Conservation (phyloP, 2,329 filamentous ascomycete genomes). For the Capronia coronata region DNA sequence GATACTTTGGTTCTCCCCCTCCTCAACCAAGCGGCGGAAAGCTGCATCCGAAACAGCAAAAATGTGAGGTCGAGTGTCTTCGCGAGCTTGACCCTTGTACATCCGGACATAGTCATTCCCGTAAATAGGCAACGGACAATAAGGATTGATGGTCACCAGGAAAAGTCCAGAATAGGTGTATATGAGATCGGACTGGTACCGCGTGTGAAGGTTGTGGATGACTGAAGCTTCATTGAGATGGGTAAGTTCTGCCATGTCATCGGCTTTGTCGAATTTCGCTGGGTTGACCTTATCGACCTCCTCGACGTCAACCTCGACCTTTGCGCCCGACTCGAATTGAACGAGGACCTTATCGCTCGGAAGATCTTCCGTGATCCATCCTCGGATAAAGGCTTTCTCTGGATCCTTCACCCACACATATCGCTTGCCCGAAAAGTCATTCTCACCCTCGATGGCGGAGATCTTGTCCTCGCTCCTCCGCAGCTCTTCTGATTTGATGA, state of each 20-base stretch:
- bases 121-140: conserved; percentile 91
- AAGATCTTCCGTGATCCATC: conserved; percentile 81
- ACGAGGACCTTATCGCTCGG: conserved; percentile 65
- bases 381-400: conserved; percentile 80
- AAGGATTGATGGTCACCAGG: conserved; percentile 93
- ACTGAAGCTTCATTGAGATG: conserved; percentile 97
- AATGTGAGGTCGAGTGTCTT: conserved; percentile 95
- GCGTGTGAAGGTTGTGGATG: conserved; percentile 89
- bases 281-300: conserved; percentile 98
- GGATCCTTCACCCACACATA: conserved; percentile 96
- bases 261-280: conserved; percentile 97
- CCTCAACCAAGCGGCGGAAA: conserved; percentile 90
- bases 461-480: conserved; percentile 51
- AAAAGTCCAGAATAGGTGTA: conserved; percentile 97
- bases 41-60: conserved; percentile 97
- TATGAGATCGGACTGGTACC: conserved; percentile 93
- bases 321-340: conserved; percentile 87
- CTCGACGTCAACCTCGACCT: conserved; percentile 79
- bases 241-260: conserved; percentile 98
- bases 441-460: conserved; percentile 84
- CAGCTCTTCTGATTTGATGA: conserved; percentile 83
- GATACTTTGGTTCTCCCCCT: conserved; percentile 94
- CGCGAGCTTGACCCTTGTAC: conserved; percentile 85
- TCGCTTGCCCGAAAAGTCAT: conserved; percentile 96
- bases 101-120: conserved; percentile 95